A percentile compares a stretch with the other conserved stretches of the same genome.
These are phyloP conservation scores for Cerioporus squamosus DNA, from an alignment of 1,284 basidiomycete species.

Conservation along the genomic window DNA sequence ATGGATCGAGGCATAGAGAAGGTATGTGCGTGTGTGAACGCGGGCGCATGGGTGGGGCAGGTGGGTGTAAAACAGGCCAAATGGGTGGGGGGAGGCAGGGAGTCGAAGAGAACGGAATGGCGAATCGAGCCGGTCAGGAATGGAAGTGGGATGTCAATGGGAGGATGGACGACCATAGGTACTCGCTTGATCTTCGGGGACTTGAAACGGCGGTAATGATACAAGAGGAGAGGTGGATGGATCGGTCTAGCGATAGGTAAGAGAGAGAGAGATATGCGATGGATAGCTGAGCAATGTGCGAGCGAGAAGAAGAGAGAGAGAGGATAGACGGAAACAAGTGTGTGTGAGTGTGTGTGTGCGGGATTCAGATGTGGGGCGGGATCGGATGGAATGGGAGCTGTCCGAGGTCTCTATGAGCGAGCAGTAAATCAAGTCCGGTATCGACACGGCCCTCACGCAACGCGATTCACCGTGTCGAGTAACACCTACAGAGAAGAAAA, in stretches of 20 bases:
- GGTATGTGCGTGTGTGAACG: background rate
- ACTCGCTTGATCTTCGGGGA: too few species aligned
- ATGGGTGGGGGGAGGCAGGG: background rate
- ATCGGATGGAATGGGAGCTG: conserved; percentile 4
- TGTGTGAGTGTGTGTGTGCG: background rate
- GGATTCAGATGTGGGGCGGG: too few species aligned
- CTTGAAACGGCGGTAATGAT: conserved; percentile 18
- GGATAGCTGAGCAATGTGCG: conserved; percentile 1
- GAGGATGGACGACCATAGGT: background rate
- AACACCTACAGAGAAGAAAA: background rate
- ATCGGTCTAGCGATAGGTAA: conserved; percentile 13
- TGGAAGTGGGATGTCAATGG: background rate
- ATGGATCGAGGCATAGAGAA: conserved; percentile 9
- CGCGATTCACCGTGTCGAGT: too few species aligned
- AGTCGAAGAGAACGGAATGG: background rate
- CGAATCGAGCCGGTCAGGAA: background rate
- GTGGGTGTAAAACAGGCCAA: background rate
- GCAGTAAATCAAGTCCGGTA: conserved; percentile 23
- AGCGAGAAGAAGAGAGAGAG: background rate
- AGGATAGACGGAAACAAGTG: background rate
- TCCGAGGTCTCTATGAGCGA: conserved; percentile 26
- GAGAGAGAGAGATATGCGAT: conserved; percentile 3
- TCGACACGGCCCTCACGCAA: background rate
- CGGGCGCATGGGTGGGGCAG: too few species aligned
- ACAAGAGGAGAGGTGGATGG: conserved; percentile 16